phyloP scores from a whole-genome alignment of 1,284 basidiomycete genomes.

The Cutaneotrichosporon daszewskae region DNA sequence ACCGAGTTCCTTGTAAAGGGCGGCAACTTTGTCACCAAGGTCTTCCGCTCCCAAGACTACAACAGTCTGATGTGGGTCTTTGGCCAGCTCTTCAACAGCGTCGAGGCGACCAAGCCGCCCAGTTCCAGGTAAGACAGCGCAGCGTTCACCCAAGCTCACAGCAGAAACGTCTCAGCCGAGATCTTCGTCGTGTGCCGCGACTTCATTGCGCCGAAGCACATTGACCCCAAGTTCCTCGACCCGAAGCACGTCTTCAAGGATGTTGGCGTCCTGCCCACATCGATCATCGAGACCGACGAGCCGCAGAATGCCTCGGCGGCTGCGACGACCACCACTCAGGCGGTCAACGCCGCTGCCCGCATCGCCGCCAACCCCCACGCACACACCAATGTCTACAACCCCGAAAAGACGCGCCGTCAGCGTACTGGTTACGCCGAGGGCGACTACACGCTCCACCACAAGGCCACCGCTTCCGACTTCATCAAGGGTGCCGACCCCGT shows the following conservation, averaged over 20 bases:
- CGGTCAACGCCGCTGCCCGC: constrained; percentile 26
- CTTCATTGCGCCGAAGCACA: constrained; percentile 88
- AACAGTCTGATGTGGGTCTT: constrained; percentile 99
- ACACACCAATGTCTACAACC: constrained; percentile 89
- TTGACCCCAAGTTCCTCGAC: constrained; percentile 98
- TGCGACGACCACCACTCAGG: constrained; percentile 10
- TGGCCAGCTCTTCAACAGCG: constrained; percentile 89
- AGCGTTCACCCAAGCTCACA: constrained; percentile 58
- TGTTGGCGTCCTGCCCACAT: constrained; percentile 50
- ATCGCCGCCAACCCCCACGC: constrained; percentile 39
- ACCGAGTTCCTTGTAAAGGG: constrained; percentile 93
- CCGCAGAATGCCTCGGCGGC: constrained; percentile 9
- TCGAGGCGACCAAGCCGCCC: constrained; percentile 98
- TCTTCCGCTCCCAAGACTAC: constrained; percentile 98
- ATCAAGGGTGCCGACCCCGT: constrained; percentile 67
- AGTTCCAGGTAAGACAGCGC: no score
- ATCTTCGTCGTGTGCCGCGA: constrained; percentile 98
- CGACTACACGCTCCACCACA: constrained; percentile 84
- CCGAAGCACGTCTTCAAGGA: constrained; percentile 98
- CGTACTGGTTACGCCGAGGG: constrained; percentile 96
- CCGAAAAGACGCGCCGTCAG: constrained; percentile 89
- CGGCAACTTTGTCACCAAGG: constrained; percentile 95
- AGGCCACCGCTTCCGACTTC: constrained; percentile 67
- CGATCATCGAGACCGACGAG: constrained; percentile 32
- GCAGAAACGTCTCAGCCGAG: constrained; percentile 98